Base-by-base conservation (phyloP, 257 asterid genomes). In the Linaria vulgaris region DNA sequence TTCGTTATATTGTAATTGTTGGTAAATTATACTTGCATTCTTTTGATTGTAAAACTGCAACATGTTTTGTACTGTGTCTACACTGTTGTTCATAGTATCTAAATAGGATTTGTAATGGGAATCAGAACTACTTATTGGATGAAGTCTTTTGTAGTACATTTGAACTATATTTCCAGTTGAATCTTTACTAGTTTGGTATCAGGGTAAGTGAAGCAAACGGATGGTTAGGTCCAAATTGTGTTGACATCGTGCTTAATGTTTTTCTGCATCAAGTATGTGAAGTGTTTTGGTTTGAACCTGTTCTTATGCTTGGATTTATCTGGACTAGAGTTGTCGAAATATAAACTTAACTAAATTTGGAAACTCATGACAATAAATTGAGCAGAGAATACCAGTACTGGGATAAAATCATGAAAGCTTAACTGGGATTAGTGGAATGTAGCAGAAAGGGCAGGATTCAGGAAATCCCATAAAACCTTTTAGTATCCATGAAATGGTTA, bases 381-480 rank as follows among this genome's bases (percentile, higher is more conserved):
- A n/a, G 34, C 34, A 27, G 6, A 27, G 6, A 27, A 27, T 44
- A 63, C 17, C 17, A 71, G 63, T 9, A 66, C 34, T 12, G 84
- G 37, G 63, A 73, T 16, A 34, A 49, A 27, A 27, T 27, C 34
- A 27, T 27, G 6, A 46, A 55, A 66, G 68, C 72, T 58, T 11
- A 68, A 78, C 47, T 78, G 7, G 56, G 25, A 21, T 61, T 68
- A 50, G 85, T 90, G 45, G 80, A 81, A 55, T 81, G 86, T 19
- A 96, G 96, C 66, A 91, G 81, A 69, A 77, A 79, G 0, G 96
- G 96, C n/a, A n/a, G n/a, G n/a, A n/a, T n/a, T n/a, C n/a, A n/a
- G n/a, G n/a, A n/a, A n/a, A n/a, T n/a, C 19, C 97, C 95, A 0
- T 85, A 84, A 45, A 91, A 88, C 96, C 88, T 88, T 67, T 91